These are phyloP conservation scores for Metarhizium rileyi DNA, from an alignment of 2,329 filamentous ascomycete genomes.

Conservation along the genomic window DNA sequence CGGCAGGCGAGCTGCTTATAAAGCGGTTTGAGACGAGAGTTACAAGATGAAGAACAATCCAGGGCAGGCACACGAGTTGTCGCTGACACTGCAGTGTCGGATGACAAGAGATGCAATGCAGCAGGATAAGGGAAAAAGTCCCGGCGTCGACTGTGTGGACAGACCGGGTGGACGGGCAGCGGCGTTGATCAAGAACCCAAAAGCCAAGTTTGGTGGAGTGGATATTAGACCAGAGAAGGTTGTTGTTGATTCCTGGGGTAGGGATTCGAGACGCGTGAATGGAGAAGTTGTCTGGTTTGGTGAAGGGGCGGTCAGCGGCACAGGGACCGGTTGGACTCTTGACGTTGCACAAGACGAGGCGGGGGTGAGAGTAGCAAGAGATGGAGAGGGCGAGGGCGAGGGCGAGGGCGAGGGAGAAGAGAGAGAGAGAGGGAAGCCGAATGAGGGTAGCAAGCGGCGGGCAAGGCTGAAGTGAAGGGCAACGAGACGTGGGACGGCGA, in stretches of 20 bases:
- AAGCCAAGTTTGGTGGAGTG: not conserved
- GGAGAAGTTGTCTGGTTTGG: too few relatives aligned
- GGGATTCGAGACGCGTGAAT: not conserved
- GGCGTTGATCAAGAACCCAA: not conserved
- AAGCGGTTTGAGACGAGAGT: not conserved
- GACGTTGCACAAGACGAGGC: conserved; percentile 3
- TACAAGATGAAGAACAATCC: not conserved
- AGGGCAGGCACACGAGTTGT: not conserved
- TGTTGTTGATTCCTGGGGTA: not conserved
- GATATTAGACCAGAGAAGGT: not conserved
- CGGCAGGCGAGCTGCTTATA: not conserved
- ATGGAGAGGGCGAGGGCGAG: not conserved
- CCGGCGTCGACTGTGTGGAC: conserved; percentile 1
- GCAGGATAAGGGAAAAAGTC: not conserved
- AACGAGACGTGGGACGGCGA: not conserved
- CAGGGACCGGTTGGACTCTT: not conserved
- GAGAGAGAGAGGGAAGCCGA: not conserved
- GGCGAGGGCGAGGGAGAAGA: not conserved
- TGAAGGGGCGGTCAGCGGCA: conserved; percentile 4
- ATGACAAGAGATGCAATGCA: conserved; percentile 24
- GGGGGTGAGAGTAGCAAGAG: not conserved
- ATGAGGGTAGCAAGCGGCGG: not conserved
- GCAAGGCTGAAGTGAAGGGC: too few relatives aligned
- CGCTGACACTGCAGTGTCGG: conserved; percentile 21
- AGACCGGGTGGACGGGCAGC: not conserved